Conservation (phyloP, 108 stramenopile species). For the Stephanodiscus triporus region DNA sequence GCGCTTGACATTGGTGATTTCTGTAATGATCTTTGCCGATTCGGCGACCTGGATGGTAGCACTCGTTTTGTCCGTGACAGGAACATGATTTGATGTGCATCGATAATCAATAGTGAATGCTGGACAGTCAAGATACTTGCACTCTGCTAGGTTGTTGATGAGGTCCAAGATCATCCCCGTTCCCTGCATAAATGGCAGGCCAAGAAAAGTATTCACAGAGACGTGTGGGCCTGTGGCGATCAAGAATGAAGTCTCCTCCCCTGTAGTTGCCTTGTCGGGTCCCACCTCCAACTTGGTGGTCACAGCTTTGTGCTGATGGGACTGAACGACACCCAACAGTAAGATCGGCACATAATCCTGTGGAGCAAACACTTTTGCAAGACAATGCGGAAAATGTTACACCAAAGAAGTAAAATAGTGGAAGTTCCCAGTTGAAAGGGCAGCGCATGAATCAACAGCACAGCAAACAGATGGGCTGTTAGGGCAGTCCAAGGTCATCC, state of each 20-base stretch:
- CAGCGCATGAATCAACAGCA: constrained; percentile 12
- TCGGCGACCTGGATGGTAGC: too few species aligned
- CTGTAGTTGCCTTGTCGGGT: not conserved
- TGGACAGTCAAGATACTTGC: not conserved
- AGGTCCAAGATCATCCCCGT: not conserved
- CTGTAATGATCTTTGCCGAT: too few species aligned
- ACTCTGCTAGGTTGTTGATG: not conserved
- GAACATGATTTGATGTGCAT: too few species aligned
- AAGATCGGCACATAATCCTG: constrained; percentile 12
- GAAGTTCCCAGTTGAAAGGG: too few species aligned
- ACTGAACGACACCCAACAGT: constrained; percentile 6
- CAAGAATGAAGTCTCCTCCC: too few species aligned
- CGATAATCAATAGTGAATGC: too few species aligned
- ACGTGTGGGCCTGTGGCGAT: constrained; percentile 15
- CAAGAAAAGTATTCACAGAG: constrained; percentile 6
- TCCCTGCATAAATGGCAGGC: too few species aligned
- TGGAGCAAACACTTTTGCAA: not conserved
- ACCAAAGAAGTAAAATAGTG: constrained; percentile 2
- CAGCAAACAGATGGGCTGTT: not conserved
- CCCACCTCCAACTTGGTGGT: constrained; percentile 19
- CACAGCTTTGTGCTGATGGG: too few species aligned
- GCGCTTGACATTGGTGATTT: too few species aligned
- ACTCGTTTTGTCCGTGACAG: too few species aligned
- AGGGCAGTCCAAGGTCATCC: not conserved
- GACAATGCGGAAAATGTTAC: not conserved